Conservation (phyloP, 495 filamentous ascomycete genomes). For the Penicillium alfredii region DNA sequence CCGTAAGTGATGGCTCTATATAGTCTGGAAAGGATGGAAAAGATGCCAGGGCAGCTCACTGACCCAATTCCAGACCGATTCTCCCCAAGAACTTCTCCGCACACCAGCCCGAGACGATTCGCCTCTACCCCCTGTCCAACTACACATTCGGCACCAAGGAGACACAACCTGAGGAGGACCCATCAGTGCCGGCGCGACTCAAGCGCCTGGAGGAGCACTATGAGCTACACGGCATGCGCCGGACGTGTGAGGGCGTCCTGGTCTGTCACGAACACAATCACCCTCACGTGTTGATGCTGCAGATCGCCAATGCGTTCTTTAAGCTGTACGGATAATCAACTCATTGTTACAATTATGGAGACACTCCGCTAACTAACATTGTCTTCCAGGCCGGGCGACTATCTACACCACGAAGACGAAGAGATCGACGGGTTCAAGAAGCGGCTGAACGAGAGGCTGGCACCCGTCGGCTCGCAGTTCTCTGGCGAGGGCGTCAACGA, state of each 20-base stretch:
- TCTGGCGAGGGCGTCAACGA: conserved; percentile 79
- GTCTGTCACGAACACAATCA: conserved; percentile 99
- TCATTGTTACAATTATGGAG: background rate
- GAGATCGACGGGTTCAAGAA: conserved; percentile 91
- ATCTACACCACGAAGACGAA: conserved; percentile 81
- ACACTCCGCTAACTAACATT: conserved; percentile 9
- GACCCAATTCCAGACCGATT: conserved; percentile 50
- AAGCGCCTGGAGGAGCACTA: conserved; percentile 95
- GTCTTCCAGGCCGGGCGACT: conserved; percentile 72
- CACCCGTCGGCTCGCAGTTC: conserved; percentile 82
- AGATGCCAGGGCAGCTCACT: conserved; percentile 4
- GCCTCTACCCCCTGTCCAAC: conserved; percentile 91
- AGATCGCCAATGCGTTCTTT: conserved; percentile 99
- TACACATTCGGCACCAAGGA: conserved; percentile 99
- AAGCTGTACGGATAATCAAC: conserved; percentile 58
- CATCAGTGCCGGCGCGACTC: conserved; percentile 84
- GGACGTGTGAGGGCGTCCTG: conserved; percentile 92
- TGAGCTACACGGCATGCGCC: conserved; percentile 83
- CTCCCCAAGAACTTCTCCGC: conserved; percentile 77
- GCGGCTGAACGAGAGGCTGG: conserved; percentile 85
- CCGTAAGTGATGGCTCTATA: too few relatives aligned
- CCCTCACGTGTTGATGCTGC: conserved; percentile 95
- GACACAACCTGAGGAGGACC: conserved; percentile 95
- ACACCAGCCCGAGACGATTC: conserved; percentile 85
- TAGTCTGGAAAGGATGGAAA: too few relatives aligned